These are phyloP conservation scores for Colletotrichum viniferum DNA, from an alignment of 2,329 filamentous ascomycete genomes.

Conservation along the genomic window DNA sequence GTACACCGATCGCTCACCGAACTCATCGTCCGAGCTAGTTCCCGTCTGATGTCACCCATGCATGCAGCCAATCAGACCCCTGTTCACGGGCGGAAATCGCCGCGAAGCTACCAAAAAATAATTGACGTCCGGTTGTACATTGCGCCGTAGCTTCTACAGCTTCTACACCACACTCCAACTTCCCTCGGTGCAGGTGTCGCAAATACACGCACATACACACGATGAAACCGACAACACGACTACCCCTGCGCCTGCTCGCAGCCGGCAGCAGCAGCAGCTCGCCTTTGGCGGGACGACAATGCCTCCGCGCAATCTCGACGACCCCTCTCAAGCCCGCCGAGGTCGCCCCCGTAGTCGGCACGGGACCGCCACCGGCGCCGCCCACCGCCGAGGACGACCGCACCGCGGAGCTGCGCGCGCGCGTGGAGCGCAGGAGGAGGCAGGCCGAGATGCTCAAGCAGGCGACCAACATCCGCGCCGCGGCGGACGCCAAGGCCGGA, in stretches of 20 bases:
- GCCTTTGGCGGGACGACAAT: slow-evolving; percentile 25
- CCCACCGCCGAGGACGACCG: slow-evolving; percentile 45
- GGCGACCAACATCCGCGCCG: slow-evolving; percentile 50
- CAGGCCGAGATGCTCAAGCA: slow-evolving; percentile 61
- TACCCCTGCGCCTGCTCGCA: slow-evolving; percentile 34
- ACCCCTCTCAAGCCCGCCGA: slow-evolving; percentile 40
- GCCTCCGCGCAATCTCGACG: slow-evolving; percentile 32
- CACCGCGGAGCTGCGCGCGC: slow-evolving; percentile 30
- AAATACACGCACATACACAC: not conserved
- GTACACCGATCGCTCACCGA: slow-evolving; percentile 4
- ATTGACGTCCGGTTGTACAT: not conserved
- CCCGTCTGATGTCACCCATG: slow-evolving; percentile 4
- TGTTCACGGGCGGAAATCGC: not conserved
- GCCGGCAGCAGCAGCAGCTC: not conserved
- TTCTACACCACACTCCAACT: not conserved
- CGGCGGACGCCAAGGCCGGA: slow-evolving; percentile 30
- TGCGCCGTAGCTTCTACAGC: not conserved
- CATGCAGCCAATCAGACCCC: not conserved
- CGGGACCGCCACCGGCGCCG: slow-evolving; percentile 63
- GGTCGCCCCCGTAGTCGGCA: slow-evolving; percentile 57
- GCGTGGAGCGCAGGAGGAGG: slow-evolving; percentile 54
- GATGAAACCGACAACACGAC: slow-evolving; percentile 48
- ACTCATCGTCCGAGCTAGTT: not conserved
- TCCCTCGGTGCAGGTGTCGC: not conserved
- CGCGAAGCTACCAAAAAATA: slow-evolving; percentile 10